Percentiles rank a stretch among this genome's conserved stretches.
Evolutionary conservation across 495 filamentous ascomycete genomes (phyloP).

Genomic region (Annulohypoxylon maeteangense): DNA sequence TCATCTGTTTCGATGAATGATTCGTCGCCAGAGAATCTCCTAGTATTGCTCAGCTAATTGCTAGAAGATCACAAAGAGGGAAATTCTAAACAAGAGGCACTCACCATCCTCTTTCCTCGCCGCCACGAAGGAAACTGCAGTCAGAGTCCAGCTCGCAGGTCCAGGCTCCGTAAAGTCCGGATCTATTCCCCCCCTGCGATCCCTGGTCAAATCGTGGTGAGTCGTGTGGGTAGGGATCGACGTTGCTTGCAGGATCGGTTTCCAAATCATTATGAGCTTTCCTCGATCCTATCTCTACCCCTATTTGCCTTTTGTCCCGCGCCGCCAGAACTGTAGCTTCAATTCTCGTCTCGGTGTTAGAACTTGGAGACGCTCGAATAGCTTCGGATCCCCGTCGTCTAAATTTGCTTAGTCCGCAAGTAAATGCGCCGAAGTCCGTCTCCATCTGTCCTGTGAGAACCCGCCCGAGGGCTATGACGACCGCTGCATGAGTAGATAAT

Average conservation of each 20-base stretch:
- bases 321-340: conserved; percentile 10
- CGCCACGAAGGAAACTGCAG: conserved; percentile 78
- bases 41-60: conserved; percentile 49
- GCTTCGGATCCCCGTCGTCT: conserved; percentile 35
- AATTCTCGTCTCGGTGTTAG: conserved; percentile 7
- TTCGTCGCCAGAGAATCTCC: conserved; percentile 82
- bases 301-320: conserved; percentile 41
- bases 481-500: conserved; percentile 91
- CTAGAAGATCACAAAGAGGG: conserved; percentile 29
- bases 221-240: conserved; percentile 46
- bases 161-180: conserved; percentile 85
- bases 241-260: conserved; percentile 46
- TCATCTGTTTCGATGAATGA: conserved; percentile 61
- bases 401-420: conserved; percentile 77
- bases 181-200: conserved; percentile 67
- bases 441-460: conserved; percentile 75
- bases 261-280: conserved; percentile 24
- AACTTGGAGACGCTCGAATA: neutral
- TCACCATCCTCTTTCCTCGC: conserved; percentile 91
- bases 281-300: conserved; percentile 35
- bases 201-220: conserved; percentile 55
- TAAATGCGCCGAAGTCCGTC: conserved; percentile 89
- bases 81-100: conserved; percentile 49
- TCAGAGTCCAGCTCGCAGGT: conserved; percentile 80
- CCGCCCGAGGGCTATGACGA: conserved; percentile 84